These are phyloP conservation scores for Tylopilus sp. DNA, from an alignment of 1,284 basidiomycete genomes.

Conservation along the genomic window DNA sequence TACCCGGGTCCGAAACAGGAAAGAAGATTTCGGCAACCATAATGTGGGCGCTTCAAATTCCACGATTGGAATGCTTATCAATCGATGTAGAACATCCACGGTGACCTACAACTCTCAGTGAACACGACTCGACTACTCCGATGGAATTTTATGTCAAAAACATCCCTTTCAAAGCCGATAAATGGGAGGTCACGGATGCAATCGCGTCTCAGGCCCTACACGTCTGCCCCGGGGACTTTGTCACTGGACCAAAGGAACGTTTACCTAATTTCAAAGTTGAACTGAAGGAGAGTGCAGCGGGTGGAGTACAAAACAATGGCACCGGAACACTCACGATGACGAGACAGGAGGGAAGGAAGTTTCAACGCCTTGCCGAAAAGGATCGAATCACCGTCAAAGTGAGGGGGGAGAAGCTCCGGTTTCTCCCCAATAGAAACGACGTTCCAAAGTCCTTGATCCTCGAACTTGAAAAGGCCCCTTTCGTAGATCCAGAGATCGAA, in stretches of 20 bases:
- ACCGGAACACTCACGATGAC: constrained; percentile 51
- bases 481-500: constrained; percentile 58
- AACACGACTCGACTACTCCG: too few species aligned
- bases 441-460: constrained; percentile 29
- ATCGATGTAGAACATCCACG: too few species aligned
- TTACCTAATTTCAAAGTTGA: constrained; percentile 56
- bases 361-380: constrained; percentile 45
- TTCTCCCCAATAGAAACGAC: constrained; percentile 20
- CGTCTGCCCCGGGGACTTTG: constrained; percentile 40
- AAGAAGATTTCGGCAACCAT: too few species aligned
- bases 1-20: too few species aligned
- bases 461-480: constrained; percentile 57
- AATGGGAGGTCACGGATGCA: constrained; percentile 55
- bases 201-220: constrained; percentile 55
- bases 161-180: constrained; percentile 47
- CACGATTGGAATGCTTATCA: too few species aligned
- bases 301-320: constrained; percentile 58
- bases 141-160: constrained; percentile 56
- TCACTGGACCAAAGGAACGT: constrained; percentile 38
- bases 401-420: constrained; percentile 32
- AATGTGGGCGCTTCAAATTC: too few species aligned
- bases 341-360: constrained; percentile 42
- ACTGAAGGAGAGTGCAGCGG: constrained; percentile 47
- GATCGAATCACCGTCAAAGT: constrained; percentile 41
- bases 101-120: too few species aligned